Evolutionary conservation across 495 filamentous ascomycete species (phyloP).

Genomic region (Aspergillus cavernicola): DNA sequence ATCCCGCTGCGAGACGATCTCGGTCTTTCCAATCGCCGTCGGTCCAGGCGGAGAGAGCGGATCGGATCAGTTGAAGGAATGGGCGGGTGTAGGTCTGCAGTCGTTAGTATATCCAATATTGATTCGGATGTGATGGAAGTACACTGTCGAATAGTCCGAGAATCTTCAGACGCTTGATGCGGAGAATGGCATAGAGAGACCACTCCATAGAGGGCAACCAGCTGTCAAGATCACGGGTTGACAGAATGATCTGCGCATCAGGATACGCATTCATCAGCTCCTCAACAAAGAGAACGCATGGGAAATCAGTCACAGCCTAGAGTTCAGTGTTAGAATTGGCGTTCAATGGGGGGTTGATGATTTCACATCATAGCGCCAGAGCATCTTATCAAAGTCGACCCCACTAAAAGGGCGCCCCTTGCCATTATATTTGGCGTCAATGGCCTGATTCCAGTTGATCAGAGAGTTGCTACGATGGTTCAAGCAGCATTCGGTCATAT

Average conservation of each 20-base stretch:
- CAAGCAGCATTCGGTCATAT: not conserved
- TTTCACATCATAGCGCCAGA: constrained; percentile 11
- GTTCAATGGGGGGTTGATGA: not conserved
- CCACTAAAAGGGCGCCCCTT: not conserved
- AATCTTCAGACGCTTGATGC: not conserved
- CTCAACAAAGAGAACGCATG: constrained; percentile 2
- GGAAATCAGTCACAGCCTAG: constrained; percentile 6
- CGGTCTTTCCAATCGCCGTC: not conserved
- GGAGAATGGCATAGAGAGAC: not conserved
- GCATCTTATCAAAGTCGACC: not conserved
- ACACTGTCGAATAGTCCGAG: not conserved
- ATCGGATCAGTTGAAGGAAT: not conserved
- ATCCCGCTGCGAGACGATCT: not conserved
- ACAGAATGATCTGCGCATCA: constrained; percentile 10
- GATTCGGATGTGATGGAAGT: not conserved
- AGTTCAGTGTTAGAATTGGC: not conserved
- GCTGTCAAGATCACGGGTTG: not conserved
- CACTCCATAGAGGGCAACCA: not conserved
- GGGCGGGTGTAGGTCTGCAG: not conserved
- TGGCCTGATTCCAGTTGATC: not conserved
- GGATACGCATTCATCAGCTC: constrained; percentile 13
- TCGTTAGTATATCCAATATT: too few relatives aligned
- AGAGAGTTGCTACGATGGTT: not conserved
- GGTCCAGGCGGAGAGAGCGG: not conserved
- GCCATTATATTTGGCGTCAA: not conserved